Percentiles rank a stretch among this genome's conserved stretches.
Evolutionary conservation across 2,329 filamentous ascomycete species (phyloP).

Genomic region (Aspergillus unguis): DNA sequence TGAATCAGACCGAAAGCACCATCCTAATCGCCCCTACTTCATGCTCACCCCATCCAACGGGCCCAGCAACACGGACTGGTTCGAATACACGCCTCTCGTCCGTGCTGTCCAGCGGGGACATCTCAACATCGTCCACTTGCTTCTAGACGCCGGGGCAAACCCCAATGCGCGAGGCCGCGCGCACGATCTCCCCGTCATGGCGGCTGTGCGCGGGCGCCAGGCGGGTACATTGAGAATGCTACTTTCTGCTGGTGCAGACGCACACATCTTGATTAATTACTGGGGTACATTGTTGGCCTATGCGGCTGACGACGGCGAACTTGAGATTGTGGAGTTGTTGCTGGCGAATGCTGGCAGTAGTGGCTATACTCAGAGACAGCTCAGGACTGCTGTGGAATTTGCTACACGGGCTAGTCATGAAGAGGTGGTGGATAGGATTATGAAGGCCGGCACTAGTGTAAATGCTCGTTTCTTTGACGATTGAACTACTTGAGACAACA

Average conservation of each 20-base stretch:
- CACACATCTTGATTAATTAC: neutral
- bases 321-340: neutral
- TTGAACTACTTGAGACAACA: too few relatives aligned
- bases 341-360: conserved; percentile 1
- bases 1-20: neutral
- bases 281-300: neutral
- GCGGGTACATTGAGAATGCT: neutral
- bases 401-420: too few relatives aligned
- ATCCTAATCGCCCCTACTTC: neutral
- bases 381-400: too few relatives aligned
- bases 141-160: neutral
- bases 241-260: neutral
- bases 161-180: neutral
- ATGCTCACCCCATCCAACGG: too few relatives aligned
- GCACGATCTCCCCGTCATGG: neutral
- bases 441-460: too few relatives aligned
- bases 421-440: too few relatives aligned
- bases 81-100: neutral
- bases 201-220: neutral
- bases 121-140: neutral
- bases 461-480: too few relatives aligned
- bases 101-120: neutral
- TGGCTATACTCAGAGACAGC: neutral
- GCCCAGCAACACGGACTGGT: too few relatives aligned
- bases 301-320: neutral